Evolutionary conservation across 805 yeast species (phyloP), one percentile per base, ranked within the genome.

Genomic region (Grigorovia humatica): DNA sequence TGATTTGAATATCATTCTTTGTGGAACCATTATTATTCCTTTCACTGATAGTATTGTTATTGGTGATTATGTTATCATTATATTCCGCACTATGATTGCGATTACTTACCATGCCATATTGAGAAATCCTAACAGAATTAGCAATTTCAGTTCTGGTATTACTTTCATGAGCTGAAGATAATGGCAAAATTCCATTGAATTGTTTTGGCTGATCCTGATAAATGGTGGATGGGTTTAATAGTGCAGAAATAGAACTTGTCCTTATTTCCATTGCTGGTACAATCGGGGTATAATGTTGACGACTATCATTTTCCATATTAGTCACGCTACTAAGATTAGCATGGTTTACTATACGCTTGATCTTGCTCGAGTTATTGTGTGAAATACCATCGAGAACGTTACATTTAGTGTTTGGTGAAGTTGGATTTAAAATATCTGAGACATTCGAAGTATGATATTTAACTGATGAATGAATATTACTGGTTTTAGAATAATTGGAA

Each of bases 211-310:
- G 51, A 17, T 20, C 27, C 38, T 44, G 51, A 9, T 30, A 35
- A 8, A 35, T 48, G 5, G 50, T 50, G 4, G 47, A 49, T 9
- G 58, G 58, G 42, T 58, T 58, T 17, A 58, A 43, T 41, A 58
- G 43, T 6, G 59, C 44, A 1, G 57, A 50, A 8, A 58, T 55
- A 0, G 59, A 52, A 23, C 58, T 53, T 9, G 56, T 42, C 46
- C 51, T 57, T n/a, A 38, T n/a, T n/a, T 38, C 42, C 42, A 38
- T 38, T 13, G 42, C 42, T 12, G 42, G 42, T 38, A 38, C 17
- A n/a, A 38, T 38, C n/a, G 42, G 42, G 4, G n/a, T 38, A 38
- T 38, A 38, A 15, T 38, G 42, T 15, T 38, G 42, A 38, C 13
- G 18, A 38, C 17, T 38, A 15, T 38, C 17, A 38, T 38, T 15